Evolutionary conservation across 139 green algal species (phyloP), one percentile per base, ranked within the genome.

Genomic region (Coccomyxa sp.): DNA sequence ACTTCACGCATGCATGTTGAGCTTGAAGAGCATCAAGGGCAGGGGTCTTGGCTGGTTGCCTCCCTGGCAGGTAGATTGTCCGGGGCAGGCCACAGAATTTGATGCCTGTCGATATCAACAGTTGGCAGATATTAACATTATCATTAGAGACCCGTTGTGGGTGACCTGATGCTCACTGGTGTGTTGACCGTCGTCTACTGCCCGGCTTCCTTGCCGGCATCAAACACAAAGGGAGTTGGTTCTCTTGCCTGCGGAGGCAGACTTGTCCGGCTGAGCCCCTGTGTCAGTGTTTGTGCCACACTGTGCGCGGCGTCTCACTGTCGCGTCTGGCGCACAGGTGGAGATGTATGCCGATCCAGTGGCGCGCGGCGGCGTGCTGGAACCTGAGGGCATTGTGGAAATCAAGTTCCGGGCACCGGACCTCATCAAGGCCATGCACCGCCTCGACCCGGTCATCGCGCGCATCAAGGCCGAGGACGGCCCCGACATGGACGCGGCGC

Each of bases 311-410:
- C n/a, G n/a, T n/a, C n/a, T n/a, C n/a, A n/a, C n/a, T n/a, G n/a
- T n/a, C n/a, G n/a, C n/a, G n/a, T n/a, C n/a, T n/a, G n/a, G n/a
- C n/a, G n/a, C n/a, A n/a, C n/a, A 90, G 82, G 85, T 96, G 58
- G 93, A 98, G 90, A 93, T 95, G 89, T 98, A 96, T 82, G 94
- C 94, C 0, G 95, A 97, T 84, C 88, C 88, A 13, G 58, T 27
- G 7, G 89, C 84, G 25, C 88, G 95, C 0, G 97, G 97, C 13
- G 95, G 92, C 14, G 96, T 99, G 32, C 91, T 99, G 71, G 97
- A 99, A 90, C 95, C 97, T 0, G 95, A 98, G 83, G 97, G 96
- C 57, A 91, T 98, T 74, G 95, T 98, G 63, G 97, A 99, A 89
- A 99, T 99, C 88, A 99, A 99, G 91, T 99, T 97, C 92, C 87